Evolutionary conservation across 768 basidiomycete genomes (phyloP).

Genomic region (Termitomyces sp.): DNA sequence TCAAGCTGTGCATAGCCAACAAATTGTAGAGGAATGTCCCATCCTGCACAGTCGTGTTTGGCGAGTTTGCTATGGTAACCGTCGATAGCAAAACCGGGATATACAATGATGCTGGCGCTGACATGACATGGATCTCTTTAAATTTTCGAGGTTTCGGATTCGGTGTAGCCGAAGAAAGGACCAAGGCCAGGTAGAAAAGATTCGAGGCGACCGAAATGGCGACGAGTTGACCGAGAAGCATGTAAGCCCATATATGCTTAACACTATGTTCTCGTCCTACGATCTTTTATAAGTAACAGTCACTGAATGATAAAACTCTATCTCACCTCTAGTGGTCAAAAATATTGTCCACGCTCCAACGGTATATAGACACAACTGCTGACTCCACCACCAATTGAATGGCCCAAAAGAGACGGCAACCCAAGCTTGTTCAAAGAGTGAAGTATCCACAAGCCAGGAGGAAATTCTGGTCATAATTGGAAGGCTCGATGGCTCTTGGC

Average conservation of each 20-base stretch:
- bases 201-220: conserved; percentile 64
- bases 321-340: conserved; percentile 45
- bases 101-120: conserved; percentile 26
- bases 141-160: background rate
- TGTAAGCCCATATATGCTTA: conserved; percentile 57
- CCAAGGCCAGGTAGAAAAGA: conserved; percentile 53
- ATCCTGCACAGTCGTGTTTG: conserved; percentile 29
- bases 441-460: conserved; percentile 48
- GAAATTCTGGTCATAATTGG: conserved; percentile 26
- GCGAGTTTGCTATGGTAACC: conserved; percentile 36
- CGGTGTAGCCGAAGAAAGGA: conserved; percentile 22
- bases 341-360: conserved; percentile 52
- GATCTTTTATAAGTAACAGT: background rate
- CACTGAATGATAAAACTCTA: background rate
- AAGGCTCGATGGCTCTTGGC: conserved; percentile 5
- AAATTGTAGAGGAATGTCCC: conserved; percentile 52
- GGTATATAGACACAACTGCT: conserved; percentile 58
- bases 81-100: conserved; percentile 40
- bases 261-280: conserved; percentile 34
- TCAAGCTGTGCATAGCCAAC: conserved; percentile 52
- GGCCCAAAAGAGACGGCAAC: conserved; percentile 35
- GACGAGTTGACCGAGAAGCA: conserved; percentile 69
- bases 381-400: conserved; percentile 67
- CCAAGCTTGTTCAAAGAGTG: conserved; percentile 60
- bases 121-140: background rate